These are phyloP conservation scores for Cladobotryum protrusum DNA, from an alignment of 2,329 filamentous ascomycete genomes.

Conservation along the genomic window DNA sequence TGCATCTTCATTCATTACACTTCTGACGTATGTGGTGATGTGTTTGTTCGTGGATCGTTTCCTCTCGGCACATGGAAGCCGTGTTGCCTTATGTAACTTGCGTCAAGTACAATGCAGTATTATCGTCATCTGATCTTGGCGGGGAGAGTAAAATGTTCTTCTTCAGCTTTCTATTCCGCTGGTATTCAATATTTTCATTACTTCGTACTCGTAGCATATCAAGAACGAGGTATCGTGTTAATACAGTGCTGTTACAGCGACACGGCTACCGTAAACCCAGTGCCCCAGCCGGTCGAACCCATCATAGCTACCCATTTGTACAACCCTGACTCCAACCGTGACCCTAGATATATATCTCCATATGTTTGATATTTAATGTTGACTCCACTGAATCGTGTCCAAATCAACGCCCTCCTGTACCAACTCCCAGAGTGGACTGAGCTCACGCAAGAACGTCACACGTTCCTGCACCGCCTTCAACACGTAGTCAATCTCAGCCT, in stretches of 20 bases:
- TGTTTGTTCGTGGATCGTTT: too few relatives aligned
- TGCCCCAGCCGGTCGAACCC: slow-evolving; percentile 12
- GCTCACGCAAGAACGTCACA: slow-evolving; percentile 85
- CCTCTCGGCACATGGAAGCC: too few relatives aligned
- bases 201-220: slow-evolving; percentile 7
- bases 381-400: slow-evolving; percentile 96
- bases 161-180: too few relatives aligned
- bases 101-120: too few relatives aligned
- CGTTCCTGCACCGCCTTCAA: slow-evolving; percentile 87
- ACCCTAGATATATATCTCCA: too few relatives aligned
- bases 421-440: slow-evolving; percentile 94
- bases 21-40: too few relatives aligned
- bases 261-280: slow-evolving; percentile 16
- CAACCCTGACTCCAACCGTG: too few relatives aligned
- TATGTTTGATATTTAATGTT: slow-evolving; percentile 57
- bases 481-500: slow-evolving; percentile 94
- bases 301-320: not conserved
- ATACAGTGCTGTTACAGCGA: slow-evolving; percentile 29
- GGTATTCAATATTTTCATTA: slow-evolving; percentile 8
- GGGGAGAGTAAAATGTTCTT: not conserved
- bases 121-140: too few relatives aligned
- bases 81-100: too few relatives aligned
- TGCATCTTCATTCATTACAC: too few relatives aligned
- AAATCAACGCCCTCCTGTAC: slow-evolving; percentile 95
- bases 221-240: slow-evolving; percentile 16